Percentiles rank a stretch among this genome's conserved stretches.
phyloP scores from a whole-genome alignment of 768 basidiomycete species.

The Termitomyces sp. region DNA sequence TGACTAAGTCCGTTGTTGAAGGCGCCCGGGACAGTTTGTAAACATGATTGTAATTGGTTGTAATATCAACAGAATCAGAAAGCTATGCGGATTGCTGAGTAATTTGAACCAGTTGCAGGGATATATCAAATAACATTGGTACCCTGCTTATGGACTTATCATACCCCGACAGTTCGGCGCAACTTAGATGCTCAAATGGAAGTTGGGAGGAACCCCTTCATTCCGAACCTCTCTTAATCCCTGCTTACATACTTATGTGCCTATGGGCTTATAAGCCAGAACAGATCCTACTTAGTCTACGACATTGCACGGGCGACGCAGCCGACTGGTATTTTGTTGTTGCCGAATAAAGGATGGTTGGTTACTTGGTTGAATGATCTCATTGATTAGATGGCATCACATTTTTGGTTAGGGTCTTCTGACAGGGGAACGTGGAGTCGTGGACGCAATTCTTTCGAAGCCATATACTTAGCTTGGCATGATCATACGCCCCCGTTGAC shows the following conservation, averaged over 20 bases:
- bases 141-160: neutral
- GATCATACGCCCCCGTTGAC: constrained; percentile 8
- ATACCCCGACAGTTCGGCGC: constrained; percentile 8
- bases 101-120: neutral
- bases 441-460: constrained; percentile 14
- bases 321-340: too few relatives aligned
- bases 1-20: too few relatives aligned
- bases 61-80: too few relatives aligned
- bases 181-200: constrained; percentile 4
- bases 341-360: too few relatives aligned
- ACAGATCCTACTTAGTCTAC: neutral
- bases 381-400: constrained; percentile 16
- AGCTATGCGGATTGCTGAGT: too few relatives aligned
- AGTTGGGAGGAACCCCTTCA: neutral
- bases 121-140: neutral
- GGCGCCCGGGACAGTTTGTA: too few relatives aligned
- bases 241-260: neutral
- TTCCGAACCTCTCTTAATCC: neutral
- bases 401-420: constrained; percentile 17
- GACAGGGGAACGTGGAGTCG: constrained; percentile 16
- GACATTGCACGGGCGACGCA: neutral
- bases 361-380: too few relatives aligned
- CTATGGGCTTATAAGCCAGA: neutral
- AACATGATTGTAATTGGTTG: too few relatives aligned
- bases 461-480: constrained; percentile 7